These are phyloP conservation scores for Dacryopinax primogenitus DNA, from an alignment of 768 basidiomycete species.

Conservation along the genomic window DNA sequence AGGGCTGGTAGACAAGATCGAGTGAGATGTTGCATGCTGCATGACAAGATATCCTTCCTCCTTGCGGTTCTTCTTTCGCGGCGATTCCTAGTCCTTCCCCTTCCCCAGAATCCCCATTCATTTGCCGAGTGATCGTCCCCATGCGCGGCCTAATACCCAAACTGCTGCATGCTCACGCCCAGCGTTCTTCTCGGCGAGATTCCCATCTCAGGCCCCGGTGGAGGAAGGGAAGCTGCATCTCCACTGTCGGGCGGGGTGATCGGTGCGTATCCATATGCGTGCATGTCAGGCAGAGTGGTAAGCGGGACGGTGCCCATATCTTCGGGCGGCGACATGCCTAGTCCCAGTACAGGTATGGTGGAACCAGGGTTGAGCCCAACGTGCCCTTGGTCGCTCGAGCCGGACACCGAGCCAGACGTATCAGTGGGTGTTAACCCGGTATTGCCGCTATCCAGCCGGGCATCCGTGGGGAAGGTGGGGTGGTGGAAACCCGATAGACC, in stretches of 20 bases:
- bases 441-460: background rate
- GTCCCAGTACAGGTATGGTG: too few relatives aligned
- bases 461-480: background rate
- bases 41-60: too few relatives aligned
- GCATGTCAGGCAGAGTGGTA: background rate
- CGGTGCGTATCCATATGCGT: background rate
- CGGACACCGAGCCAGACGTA: background rate
- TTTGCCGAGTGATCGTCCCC: background rate
- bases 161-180: background rate
- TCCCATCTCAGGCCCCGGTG: background rate
- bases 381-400: background rate
- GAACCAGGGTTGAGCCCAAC: background rate
- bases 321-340: too few relatives aligned
- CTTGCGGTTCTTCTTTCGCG: too few relatives aligned
- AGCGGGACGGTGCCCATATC: background rate
- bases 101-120: background rate
- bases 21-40: too few relatives aligned
- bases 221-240: background rate
- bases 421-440: background rate
- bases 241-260: slow-evolving; percentile 3
- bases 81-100: background rate
- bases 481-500: background rate
- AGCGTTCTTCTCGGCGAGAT: background rate
- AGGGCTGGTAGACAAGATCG: background rate
- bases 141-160: background rate